Evolutionary conservation across 768 basidiomycete genomes (phyloP).

Genomic region (Crepidotus variabilis): DNA sequence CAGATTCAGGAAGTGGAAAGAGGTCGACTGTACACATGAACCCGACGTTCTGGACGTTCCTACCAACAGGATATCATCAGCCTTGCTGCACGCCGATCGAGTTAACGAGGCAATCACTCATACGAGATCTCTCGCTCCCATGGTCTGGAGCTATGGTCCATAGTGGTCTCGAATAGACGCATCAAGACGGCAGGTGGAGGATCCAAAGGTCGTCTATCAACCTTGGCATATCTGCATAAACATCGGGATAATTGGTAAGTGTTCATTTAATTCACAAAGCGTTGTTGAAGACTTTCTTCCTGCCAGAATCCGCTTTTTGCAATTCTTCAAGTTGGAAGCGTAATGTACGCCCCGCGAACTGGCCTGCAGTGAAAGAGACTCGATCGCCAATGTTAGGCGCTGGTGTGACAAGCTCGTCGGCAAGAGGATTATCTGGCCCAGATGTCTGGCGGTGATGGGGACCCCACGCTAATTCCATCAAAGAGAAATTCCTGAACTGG

Average conservation of each 20-base stretch:
- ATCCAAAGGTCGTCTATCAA: slow-evolving; percentile 65
- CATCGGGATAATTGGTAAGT: slow-evolving; percentile 3
- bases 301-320: slow-evolving; percentile 64
- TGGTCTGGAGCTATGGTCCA: slow-evolving; percentile 33
- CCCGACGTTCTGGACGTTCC: slow-evolving; percentile 52
- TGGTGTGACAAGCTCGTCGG: slow-evolving; percentile 12
- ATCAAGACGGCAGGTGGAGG: slow-evolving; percentile 58
- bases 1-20: slow-evolving; percentile 50
- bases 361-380: slow-evolving; percentile 46
- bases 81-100: not conserved
- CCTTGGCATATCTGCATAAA: slow-evolving; percentile 46
- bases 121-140: slow-evolving; percentile 49
- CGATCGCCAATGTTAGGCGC: slow-evolving; percentile 31
- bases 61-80: slow-evolving; percentile 19
- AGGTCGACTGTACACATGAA: slow-evolving; percentile 72
- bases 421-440: slow-evolving; percentile 20
- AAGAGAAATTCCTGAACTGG: slow-evolving; percentile 8
- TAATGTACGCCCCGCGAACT: slow-evolving; percentile 45
- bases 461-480: slow-evolving; percentile 21
- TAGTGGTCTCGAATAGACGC: slow-evolving; percentile 43
- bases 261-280: slow-evolving; percentile 4
- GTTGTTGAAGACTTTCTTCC: slow-evolving; percentile 44
- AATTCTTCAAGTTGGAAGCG: slow-evolving; percentile 55
- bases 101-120: slow-evolving; percentile 30
- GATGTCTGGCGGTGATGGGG: slow-evolving; percentile 28